phyloP scores from a whole-genome alignment of 108 stramenopile species.

The Fistulifera pelliculosa region DNA sequence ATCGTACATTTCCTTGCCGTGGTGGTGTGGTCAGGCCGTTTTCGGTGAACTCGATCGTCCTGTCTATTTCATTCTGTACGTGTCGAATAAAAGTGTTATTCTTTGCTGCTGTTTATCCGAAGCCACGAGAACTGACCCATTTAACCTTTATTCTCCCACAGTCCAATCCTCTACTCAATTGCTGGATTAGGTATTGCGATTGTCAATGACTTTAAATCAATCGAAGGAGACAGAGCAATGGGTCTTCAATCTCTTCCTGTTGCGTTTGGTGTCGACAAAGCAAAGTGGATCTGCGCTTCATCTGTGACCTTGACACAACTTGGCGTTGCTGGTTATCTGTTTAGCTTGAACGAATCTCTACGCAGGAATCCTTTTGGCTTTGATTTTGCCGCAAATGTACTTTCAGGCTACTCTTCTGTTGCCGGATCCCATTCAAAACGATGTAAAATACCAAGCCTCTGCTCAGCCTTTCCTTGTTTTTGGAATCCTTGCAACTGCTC shows the following conservation, averaged over 20 bases:
- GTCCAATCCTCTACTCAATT: constrained; percentile 86
- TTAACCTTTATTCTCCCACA: constrained; percentile 7
- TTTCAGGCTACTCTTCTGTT: constrained; percentile 87
- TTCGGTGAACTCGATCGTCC: constrained; percentile 81
- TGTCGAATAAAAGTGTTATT: constrained; percentile 8
- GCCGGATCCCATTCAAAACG: constrained; percentile 89
- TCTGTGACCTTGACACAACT: constrained; percentile 86
- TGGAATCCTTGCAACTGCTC: constrained; percentile 86
- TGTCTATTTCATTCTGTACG: constrained; percentile 85
- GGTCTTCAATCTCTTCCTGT: constrained; percentile 92
- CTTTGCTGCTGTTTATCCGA: neutral
- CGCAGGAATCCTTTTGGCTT: constrained; percentile 61
- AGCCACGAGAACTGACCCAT: neutral
- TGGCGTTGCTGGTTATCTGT: constrained; percentile 85
- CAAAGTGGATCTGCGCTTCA: constrained; percentile 88
- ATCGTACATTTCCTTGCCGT: constrained; percentile 95
- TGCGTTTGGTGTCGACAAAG: constrained; percentile 91
- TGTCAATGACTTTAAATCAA: constrained; percentile 96
- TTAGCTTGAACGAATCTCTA: constrained; percentile 79
- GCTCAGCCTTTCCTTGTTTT: constrained; percentile 93
- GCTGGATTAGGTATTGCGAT: constrained; percentile 93
- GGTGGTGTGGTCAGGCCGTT: constrained; percentile 98
- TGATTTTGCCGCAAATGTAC: constrained; percentile 88
- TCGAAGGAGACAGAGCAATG: constrained; percentile 88
- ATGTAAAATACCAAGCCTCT: constrained; percentile 92